Percentiles rank a stretch among this genome's conserved stretches.
phyloP scores from a whole-genome alignment of 306 rosid species.

The Alnus rubra region DNA sequence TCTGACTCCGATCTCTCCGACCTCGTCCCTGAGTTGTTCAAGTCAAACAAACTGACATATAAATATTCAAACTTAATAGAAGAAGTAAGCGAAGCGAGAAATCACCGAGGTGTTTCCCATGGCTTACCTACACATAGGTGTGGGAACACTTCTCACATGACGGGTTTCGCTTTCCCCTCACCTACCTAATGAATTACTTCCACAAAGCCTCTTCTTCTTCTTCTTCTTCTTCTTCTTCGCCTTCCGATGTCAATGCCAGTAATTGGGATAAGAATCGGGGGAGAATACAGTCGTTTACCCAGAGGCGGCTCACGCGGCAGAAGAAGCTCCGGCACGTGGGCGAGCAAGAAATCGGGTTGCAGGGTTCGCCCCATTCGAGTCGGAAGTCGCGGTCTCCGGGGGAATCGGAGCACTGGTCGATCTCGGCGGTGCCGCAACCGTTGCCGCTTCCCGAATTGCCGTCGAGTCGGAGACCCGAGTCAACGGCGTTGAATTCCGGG shows the following conservation, averaged over 20 bases:
- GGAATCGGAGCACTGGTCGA: slow-evolving; percentile 47
- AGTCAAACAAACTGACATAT: not conserved
- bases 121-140: not conserved
- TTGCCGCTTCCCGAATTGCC: slow-evolving; percentile 62
- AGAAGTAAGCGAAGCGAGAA: not conserved
- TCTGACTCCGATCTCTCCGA: slow-evolving; percentile 16
- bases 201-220: slow-evolving; percentile 17
- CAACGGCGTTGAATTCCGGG: slow-evolving; percentile 11
- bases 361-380: slow-evolving; percentile 44
- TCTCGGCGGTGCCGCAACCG: slow-evolving; percentile 52
- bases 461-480: slow-evolving; percentile 39
- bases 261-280: not conserved
- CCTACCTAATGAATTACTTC: slow-evolving; percentile 27
- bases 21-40: not conserved
- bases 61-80: not conserved
- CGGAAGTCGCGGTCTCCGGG: slow-evolving; percentile 29
- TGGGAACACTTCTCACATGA: not conserved
- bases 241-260: slow-evolving; percentile 4
- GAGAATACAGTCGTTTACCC: slow-evolving; percentile 23
- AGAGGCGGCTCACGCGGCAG: slow-evolving; percentile 70
- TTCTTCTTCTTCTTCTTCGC: not conserved
- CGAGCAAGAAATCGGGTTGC: slow-evolving; percentile 40
- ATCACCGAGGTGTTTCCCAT: slow-evolving; percentile 21
- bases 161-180: not conserved
- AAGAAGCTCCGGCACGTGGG: slow-evolving; percentile 52